Conservation (phyloP, 495 filamentous ascomycete species). For the Aspergillus leporis region DNA sequence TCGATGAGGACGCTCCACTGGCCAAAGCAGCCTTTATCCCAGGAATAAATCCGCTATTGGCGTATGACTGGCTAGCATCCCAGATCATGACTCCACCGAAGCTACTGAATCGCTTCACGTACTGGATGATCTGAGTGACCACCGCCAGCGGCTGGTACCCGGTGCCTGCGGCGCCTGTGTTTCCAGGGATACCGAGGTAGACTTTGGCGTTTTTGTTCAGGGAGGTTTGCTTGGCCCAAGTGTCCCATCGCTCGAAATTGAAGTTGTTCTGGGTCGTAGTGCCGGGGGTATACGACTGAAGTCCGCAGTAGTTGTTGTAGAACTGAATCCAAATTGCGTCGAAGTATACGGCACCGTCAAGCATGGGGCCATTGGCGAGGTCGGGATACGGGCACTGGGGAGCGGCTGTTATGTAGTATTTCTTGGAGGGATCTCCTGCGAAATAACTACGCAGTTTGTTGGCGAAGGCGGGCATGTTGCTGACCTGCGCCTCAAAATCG, state of each 20-base stretch:
- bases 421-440: slow-evolving; percentile 48
- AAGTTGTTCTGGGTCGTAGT: slow-evolving; percentile 54
- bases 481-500: slow-evolving; percentile 56
- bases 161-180: slow-evolving; percentile 53
- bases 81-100: slow-evolving; percentile 74
- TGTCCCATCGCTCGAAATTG: slow-evolving; percentile 71
- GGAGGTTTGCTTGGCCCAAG: slow-evolving; percentile 63
- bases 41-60: slow-evolving; percentile 57
- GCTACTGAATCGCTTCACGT: slow-evolving; percentile 53
- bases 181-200: slow-evolving; percentile 65
- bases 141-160: slow-evolving; percentile 53
- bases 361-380: slow-evolving; percentile 53
- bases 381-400: slow-evolving; percentile 71
- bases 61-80: slow-evolving; percentile 64
- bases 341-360: slow-evolving; percentile 52
- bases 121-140: slow-evolving; percentile 50
- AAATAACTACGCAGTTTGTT: slow-evolving; percentile 53
- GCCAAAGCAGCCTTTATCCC: slow-evolving; percentile 23
- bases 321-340: slow-evolving; percentile 73
- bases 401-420: slow-evolving; percentile 62
- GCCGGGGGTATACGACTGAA: slow-evolving; percentile 48
- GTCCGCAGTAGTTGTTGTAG: slow-evolving; percentile 74
- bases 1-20: not conserved
- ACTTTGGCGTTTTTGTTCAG: slow-evolving; percentile 65
- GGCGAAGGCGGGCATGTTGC: slow-evolving; percentile 57